Evolutionary conservation across 768 basidiomycete species (phyloP).

Genomic region (Suillus lakei): DNA sequence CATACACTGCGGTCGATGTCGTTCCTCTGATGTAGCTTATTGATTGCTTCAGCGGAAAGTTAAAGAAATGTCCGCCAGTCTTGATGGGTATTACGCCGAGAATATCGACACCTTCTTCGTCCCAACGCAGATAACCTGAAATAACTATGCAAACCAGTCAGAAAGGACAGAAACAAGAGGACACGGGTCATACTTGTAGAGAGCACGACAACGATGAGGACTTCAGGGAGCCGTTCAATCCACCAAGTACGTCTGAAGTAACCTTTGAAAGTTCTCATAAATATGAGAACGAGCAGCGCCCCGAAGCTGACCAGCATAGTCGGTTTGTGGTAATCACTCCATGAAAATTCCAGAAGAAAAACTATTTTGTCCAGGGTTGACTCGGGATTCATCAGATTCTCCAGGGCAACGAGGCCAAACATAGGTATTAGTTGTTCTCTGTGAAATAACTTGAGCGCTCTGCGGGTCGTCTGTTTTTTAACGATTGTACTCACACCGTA

Average conservation of each 20-base stretch:
- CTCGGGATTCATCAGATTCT: slow-evolving; percentile 59
- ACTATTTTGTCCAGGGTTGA: slow-evolving; percentile 76
- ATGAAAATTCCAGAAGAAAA: slow-evolving; percentile 69
- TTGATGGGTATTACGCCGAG: slow-evolving; percentile 78
- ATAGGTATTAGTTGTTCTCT: slow-evolving; percentile 90
- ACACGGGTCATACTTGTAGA: slow-evolving; percentile 68
- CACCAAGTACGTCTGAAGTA: slow-evolving; percentile 64
- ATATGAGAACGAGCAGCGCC: slow-evolving; percentile 68
- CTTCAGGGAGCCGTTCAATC: slow-evolving; percentile 87
- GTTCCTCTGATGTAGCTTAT: slow-evolving; percentile 76
- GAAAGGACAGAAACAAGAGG: neutral
- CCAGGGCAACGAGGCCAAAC: slow-evolving; percentile 73
- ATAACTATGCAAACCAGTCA: slow-evolving; percentile 52
- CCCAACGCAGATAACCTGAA: slow-evolving; percentile 74
- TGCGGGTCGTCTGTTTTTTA: slow-evolving; percentile 2
- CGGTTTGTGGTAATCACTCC: slow-evolving; percentile 59
- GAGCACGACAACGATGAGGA: slow-evolving; percentile 82
- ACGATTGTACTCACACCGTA: slow-evolving; percentile 59
- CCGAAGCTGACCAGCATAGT: slow-evolving; percentile 80
- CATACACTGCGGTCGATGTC: slow-evolving; percentile 82
- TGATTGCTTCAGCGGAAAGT: slow-evolving; percentile 67
- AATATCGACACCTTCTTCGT: slow-evolving; percentile 78
- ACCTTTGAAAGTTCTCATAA: slow-evolving; percentile 60
- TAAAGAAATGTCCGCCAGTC: slow-evolving; percentile 65
- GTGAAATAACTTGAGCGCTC: slow-evolving; percentile 3